Conservation (phyloP, 2,329 filamentous ascomycete genomes). For the Aspergillus tamarii region DNA sequence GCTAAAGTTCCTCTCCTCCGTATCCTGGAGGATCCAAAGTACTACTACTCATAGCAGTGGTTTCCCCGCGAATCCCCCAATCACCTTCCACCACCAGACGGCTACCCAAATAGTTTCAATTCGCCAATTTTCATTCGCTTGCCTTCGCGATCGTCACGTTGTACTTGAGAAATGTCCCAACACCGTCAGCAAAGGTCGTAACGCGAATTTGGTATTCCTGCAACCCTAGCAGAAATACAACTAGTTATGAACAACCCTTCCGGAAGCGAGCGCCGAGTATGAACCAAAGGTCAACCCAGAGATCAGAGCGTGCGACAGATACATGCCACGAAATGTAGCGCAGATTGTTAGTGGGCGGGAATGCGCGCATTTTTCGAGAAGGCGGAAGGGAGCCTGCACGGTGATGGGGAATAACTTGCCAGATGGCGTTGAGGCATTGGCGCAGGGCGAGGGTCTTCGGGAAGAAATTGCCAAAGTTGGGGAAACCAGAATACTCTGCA, state of each 20-base stretch:
- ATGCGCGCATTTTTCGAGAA: neutral
- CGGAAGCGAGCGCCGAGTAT: neutral
- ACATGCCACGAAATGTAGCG: neutral
- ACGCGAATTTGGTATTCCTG: neutral
- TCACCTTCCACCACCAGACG: constrained; percentile 2
- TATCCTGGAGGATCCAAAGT: no score
- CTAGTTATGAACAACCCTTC: neutral
- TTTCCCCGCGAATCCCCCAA: neutral
- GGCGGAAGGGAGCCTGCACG: constrained; percentile 9
- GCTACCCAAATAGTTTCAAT: constrained; percentile 6
- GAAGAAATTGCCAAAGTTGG: constrained; percentile 8
- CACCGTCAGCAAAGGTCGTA: constrained; percentile 1
- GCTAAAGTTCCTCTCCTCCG: constrained; percentile 18
- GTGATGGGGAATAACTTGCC: constrained; percentile 18
- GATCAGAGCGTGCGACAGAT: neutral
- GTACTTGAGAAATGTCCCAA: constrained; percentile 13
- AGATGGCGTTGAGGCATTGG: constrained; percentile 12
- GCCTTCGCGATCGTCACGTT: constrained; percentile 12
- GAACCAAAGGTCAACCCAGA: neutral
- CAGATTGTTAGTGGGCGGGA: neutral
- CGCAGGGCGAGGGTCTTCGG: constrained; percentile 7
- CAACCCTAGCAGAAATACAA: neutral
- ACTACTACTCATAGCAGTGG: no score
- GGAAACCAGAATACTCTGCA: constrained; percentile 1
- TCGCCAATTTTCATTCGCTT: constrained; percentile 10